A percentile compares a stretch with the other conserved stretches of the same genome.
phyloP scores from a whole-genome alignment of 805 yeast genomes.

The Yamadazyma paraphyllophila region DNA sequence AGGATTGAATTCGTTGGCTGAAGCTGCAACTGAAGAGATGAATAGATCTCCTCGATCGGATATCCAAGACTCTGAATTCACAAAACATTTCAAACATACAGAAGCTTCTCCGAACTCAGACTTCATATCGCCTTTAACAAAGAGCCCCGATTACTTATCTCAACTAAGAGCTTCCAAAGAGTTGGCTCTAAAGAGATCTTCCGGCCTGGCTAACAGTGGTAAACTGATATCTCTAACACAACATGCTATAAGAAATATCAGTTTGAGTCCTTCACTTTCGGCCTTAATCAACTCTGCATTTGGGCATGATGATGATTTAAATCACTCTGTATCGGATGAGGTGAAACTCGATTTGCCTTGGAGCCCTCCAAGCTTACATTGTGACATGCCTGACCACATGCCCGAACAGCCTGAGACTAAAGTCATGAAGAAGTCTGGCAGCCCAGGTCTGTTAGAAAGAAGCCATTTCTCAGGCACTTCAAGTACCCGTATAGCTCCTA shows the following conservation, averaged over 20 bases:
- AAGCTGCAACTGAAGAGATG: conserved; percentile 34
- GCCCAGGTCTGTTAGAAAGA: too few relatives aligned
- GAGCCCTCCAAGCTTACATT: conserved; percentile 23
- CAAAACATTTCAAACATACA: too few relatives aligned
- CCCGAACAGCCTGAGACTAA: conserved; percentile 7
- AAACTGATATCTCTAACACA: neutral
- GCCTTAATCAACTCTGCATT: conserved; percentile 37
- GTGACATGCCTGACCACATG: conserved; percentile 8
- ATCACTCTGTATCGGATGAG: conserved; percentile 13
- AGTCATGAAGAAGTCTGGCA: neutral
- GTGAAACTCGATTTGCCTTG: conserved; percentile 23
- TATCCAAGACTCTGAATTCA: neutral
- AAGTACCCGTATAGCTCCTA: neutral
- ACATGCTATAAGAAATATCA: conserved; percentile 16
- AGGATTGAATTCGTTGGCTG: conserved; percentile 32
- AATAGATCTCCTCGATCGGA: conserved; percentile 14
- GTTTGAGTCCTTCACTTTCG: conserved; percentile 37
- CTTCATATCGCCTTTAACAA: conserved; percentile 9
- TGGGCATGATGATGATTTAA: conserved; percentile 21
- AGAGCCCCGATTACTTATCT: neutral
- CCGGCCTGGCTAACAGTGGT: neutral
- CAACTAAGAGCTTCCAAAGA: conserved; percentile 3
- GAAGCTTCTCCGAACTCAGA: conserved; percentile 13
- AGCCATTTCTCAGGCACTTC: too few relatives aligned
- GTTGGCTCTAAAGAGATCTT: neutral